phyloP scores from a whole-genome alignment of 768 basidiomycete species.

The Tulasnella sp. region DNA sequence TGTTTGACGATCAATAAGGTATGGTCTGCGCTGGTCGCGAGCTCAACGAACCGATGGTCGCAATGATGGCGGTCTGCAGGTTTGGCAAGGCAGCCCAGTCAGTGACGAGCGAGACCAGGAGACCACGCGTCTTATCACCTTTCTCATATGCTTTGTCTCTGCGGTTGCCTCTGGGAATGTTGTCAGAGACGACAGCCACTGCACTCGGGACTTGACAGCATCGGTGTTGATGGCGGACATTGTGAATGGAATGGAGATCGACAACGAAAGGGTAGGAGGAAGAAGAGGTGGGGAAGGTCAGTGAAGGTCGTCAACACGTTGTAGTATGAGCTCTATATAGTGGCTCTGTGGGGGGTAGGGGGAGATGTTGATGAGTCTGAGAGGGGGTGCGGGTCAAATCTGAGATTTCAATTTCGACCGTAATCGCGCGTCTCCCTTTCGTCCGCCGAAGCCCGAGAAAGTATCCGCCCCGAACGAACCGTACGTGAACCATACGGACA shows the following conservation, averaged over 20 bases:
- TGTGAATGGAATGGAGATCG: neutral
- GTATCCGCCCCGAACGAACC: neutral
- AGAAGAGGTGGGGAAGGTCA: neutral
- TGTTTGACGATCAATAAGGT: constrained; percentile 5
- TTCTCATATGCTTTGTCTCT: constrained; percentile 79
- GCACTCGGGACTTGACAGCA: constrained; percentile 8
- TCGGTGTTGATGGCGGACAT: neutral
- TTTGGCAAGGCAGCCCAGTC: constrained; percentile 19
- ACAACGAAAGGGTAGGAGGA: neutral
- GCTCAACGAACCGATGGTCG: constrained; percentile 77
- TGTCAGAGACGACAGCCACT: constrained; percentile 11
- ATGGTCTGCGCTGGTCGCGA: constrained; percentile 14
- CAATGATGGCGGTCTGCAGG: constrained; percentile 90
- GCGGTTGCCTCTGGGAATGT: constrained; percentile 34
- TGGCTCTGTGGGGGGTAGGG: neutral
- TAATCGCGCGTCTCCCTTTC: constrained; percentile 1
- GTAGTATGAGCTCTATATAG: constrained; percentile 1
- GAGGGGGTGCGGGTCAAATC: neutral
- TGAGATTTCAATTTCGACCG: neutral
- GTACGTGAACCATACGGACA: neutral
- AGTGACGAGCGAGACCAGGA: constrained; percentile 1
- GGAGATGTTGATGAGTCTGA: neutral
- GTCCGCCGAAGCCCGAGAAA: neutral
- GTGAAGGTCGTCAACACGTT: neutral
- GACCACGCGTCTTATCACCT: constrained; percentile 46